Conservation (phyloP, 331 rosid species). For the Rosa hybrid region DNA sequence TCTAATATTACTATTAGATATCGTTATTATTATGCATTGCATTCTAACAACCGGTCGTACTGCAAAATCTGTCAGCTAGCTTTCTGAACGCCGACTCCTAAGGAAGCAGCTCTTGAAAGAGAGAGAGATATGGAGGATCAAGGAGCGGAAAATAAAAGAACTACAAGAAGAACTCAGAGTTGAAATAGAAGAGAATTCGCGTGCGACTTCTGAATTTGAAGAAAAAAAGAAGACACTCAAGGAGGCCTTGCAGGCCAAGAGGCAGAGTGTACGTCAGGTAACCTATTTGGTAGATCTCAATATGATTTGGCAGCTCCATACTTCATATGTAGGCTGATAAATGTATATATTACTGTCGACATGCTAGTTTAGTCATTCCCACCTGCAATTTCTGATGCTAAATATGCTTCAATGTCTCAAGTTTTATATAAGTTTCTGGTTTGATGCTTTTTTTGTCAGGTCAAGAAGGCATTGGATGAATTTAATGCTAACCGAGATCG, state of each 20-base stretch:
- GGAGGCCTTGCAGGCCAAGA: neutral
- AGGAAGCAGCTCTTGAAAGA: neutral
- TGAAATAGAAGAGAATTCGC: neutral
- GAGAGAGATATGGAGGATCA: neutral
- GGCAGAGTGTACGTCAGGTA: neutral
- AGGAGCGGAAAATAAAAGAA: neutral
- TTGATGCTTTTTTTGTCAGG: neutral
- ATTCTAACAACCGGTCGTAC: too few species aligned
- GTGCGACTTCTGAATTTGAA: neutral
- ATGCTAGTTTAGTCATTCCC: neutral
- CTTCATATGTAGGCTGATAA: too few species aligned
- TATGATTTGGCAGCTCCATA: too few species aligned
- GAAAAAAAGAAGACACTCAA: neutral
- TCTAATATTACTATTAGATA: too few species aligned
- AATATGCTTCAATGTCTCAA: neutral
- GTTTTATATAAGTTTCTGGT: too few species aligned
- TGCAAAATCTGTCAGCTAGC: neutral
- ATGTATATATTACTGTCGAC: too few species aligned
- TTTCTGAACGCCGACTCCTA: neutral
- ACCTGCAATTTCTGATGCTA: neutral
- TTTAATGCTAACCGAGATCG: neutral
- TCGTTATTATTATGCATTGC: too few species aligned
- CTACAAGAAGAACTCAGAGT: neutral
- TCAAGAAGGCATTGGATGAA: neutral
- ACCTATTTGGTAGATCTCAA: too few species aligned